These are phyloP conservation scores for Nakazawaea anatomiae DNA, from an alignment of 805 yeast genomes.

Conservation along the genomic window DNA sequence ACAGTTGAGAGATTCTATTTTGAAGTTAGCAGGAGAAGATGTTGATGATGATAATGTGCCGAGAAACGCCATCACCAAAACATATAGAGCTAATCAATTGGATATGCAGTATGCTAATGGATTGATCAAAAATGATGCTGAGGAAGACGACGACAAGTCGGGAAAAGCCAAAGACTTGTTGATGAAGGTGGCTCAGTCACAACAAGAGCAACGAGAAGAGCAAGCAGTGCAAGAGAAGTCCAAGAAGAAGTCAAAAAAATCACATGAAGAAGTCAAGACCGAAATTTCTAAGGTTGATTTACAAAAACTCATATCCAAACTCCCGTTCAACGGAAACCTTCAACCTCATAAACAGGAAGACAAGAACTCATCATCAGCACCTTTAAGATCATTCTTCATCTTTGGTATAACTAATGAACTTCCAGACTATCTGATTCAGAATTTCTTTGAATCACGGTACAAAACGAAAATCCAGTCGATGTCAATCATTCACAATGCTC, in stretches of 20 bases:
- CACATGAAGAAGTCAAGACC: slow-evolving; percentile 6
- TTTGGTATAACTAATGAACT: slow-evolving; percentile 67
- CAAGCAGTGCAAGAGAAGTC: slow-evolving; percentile 22
- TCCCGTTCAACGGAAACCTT: slow-evolving; percentile 68
- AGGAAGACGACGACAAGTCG: slow-evolving; percentile 15
- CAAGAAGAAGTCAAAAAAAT: slow-evolving; percentile 32
- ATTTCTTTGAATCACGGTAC: slow-evolving; percentile 34
- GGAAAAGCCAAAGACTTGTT: slow-evolving; percentile 3
- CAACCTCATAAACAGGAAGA: slow-evolving; percentile 26
- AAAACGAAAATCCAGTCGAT: slow-evolving; percentile 44
- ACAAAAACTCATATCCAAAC: slow-evolving; percentile 43
- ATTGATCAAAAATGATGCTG: slow-evolving; percentile 20
- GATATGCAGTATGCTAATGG: slow-evolving; percentile 21
- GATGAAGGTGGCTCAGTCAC: slow-evolving; percentile 4
- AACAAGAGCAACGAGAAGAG: slow-evolving; percentile 3
- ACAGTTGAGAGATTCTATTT: slow-evolving; percentile 71
- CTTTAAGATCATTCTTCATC: slow-evolving; percentile 57
- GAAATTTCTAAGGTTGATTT: slow-evolving; percentile 35
- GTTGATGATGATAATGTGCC: slow-evolving; percentile 33
- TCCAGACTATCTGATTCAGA: slow-evolving; percentile 57
- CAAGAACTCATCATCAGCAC: slow-evolving; percentile 1
- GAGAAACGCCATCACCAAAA: slow-evolving; percentile 45
- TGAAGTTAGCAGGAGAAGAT: slow-evolving; percentile 56
- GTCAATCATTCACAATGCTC: slow-evolving; percentile 49
- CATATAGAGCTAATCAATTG: slow-evolving; percentile 47